Evolutionary conservation across 805 yeast genomes (phyloP), one percentile per base, ranked within the genome.

Genomic region (Spathaspora gorwiae): DNA sequence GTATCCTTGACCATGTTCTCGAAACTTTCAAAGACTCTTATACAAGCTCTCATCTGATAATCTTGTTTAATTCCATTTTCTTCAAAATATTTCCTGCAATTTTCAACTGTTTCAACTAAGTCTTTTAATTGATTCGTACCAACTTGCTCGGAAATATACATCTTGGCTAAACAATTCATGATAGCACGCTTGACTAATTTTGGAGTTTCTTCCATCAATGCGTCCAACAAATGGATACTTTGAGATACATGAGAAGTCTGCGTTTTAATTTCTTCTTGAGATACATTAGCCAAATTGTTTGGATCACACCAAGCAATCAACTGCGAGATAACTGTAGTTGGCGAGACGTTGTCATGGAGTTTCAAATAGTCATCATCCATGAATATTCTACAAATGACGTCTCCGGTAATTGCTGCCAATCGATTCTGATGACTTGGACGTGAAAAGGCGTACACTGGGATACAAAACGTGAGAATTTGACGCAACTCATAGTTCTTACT

Each of bases 281-380:
- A 53, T 36, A 68, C 64, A 47, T 78, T 75, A 2, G 81, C 88
- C 7, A 83, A 65, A 50, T 81, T 78, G 37, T 68, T 65, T 6
- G 96, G 95, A 59, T 89, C 92, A 14, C 95, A 84, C 96, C 97
- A 88, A 55, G 81, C 80, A 24, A 85, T 69, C 39, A 92, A 63
- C 54, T 87, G 95, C 51, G 83, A 89, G 30, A 84, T 65, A 2
- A 86, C 77, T 0, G 88, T 84, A 5, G 68, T 55, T 10, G 62
- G 52, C 35, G 66, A 37, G 12, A 49, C n/a, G 31, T 43, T 40
- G 68, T 59, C 42, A 56, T 51, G 14, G 14, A 32, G 19, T 36
- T 39, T 34, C 10, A 46, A 40, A 10, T 40, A 43, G 24, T 37
- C 36, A 14, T 61, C 66, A 37, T 56, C 61, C 35, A 62, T 68